Evolutionary conservation across 1,284 basidiomycete species (phyloP), one percentile per base, ranked within the genome.

Genomic region (Thecaphora thlaspeos): DNA sequence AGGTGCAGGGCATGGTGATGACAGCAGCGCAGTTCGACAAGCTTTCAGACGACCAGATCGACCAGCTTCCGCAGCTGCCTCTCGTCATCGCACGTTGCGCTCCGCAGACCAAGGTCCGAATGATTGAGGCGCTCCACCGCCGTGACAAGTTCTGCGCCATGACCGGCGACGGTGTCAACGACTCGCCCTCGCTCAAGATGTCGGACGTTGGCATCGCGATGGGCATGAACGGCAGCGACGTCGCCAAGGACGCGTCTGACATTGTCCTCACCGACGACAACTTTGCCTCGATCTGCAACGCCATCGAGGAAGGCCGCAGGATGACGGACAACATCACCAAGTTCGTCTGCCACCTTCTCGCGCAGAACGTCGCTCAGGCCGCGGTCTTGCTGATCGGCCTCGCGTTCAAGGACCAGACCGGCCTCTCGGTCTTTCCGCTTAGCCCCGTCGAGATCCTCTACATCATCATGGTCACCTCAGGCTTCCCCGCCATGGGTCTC

Each of bases 211-310:
- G 75, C 24, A 75, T 77, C 37, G 75, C 73, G 23, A 77, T 77
- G 75, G 75, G 75, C 30, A 61, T 66, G 56, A 71, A 68, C 39
- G 69, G 71, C 2, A 67, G 64, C 38, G 69, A 76, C 32, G 70
- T 77, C 3, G 71, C 70, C 39, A 82, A 82, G 71, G 81, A 81
- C 52, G 81, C 81, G 7, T 81, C 84, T 17, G 85, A 86, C 72
- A 80, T 88, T 43, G 86, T 88, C 0, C 79, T 88, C 46, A 83
- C 84, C 28, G 85, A 87, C 71, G 86, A 88, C 79, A 87, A 88
- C 79, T 88, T 88, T 73, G 84, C 85, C 38, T 85, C 84, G 21
- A 87, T 88, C 66, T 83, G 83, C 19, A 82, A 83, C 51, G 87
- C 86, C 11, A 83, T 88, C 62, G 80, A 82, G 55, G 85, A 87